Evolutionary conservation across 306 rosid species (phyloP).

Genomic region (Cicer judaicum): DNA sequence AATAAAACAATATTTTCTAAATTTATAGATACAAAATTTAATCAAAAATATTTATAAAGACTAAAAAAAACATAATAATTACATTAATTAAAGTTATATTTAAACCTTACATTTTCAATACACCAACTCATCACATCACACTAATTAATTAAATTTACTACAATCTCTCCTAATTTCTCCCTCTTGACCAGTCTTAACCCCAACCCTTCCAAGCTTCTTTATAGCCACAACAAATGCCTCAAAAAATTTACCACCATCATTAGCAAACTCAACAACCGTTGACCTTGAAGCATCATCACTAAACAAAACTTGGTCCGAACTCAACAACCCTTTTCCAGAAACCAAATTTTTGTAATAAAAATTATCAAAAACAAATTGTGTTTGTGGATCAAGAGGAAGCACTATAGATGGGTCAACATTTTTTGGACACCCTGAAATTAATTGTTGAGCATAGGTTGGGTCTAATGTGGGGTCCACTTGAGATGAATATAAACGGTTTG

Average conservation of each 20-base stretch:
- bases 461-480: conserved; percentile 67
- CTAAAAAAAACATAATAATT: too few relatives aligned
- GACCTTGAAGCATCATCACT: conserved; percentile 47
- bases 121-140: neutral
- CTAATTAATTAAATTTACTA: conserved; percentile 69
- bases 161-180: conserved; percentile 75
- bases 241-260: conserved; percentile 49
- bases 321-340: conserved; percentile 57
- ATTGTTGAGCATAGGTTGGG: conserved; percentile 50
- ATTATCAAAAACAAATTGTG: conserved; percentile 64
- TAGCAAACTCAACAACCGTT: conserved; percentile 63
- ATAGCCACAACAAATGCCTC: conserved; percentile 67
- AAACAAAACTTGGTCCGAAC: conserved; percentile 69
- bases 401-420: conserved; percentile 50
- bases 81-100: too few relatives aligned
- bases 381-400: conserved; percentile 54
- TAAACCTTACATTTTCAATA: neutral
- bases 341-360: conserved; percentile 60
- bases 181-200: conserved; percentile 63
- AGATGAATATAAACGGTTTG: conserved; percentile 61
- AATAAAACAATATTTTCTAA: too few relatives aligned
- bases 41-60: too few relatives aligned
- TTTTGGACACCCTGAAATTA: conserved; percentile 54
- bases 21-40: too few relatives aligned
- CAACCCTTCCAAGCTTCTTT: conserved; percentile 79